phyloP scores from a whole-genome alignment of 768 basidiomycete species.

The Leccinellum albellum region DNA sequence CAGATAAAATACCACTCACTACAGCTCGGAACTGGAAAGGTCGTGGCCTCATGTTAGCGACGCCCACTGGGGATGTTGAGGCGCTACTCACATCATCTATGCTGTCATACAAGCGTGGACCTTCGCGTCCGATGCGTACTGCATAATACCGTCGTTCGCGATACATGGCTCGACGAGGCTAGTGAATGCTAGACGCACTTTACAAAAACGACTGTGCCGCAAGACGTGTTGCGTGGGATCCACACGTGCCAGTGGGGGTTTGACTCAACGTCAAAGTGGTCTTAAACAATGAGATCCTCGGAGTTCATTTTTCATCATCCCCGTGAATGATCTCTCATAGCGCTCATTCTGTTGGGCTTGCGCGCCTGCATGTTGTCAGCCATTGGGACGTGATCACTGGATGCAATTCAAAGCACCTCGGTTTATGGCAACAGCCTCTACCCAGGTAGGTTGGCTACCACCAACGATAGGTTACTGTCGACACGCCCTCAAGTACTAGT shows the following conservation, averaged over 20 bases:
- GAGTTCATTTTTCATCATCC: too few relatives aligned
- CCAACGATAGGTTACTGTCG: too few relatives aligned
- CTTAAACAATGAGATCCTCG: not conserved
- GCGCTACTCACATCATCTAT: slow-evolving; percentile 24
- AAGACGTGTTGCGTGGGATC: too few relatives aligned
- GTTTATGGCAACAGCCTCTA: too few relatives aligned
- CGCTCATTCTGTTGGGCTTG: too few relatives aligned
- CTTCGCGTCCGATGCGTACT: slow-evolving; percentile 33
- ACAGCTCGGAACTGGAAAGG: slow-evolving; percentile 21
- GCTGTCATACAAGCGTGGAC: slow-evolving; percentile 30
- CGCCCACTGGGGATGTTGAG: not conserved
- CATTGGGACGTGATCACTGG: not conserved
- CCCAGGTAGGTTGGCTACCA: too few relatives aligned
- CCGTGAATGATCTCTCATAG: too few relatives aligned
- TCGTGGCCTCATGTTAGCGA: not conserved
- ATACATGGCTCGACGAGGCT: slow-evolving; percentile 7
- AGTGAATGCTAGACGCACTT: not conserved
- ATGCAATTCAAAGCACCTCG: not conserved
- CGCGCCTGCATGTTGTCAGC: not conserved
- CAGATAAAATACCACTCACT: slow-evolving; percentile 11
- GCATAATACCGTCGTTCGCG: slow-evolving; percentile 31
- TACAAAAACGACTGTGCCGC: not conserved
- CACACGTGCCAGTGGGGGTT: too few relatives aligned
- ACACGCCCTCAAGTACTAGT: too few relatives aligned
- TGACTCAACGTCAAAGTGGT: too few relatives aligned